Conservation (phyloP, 768 basidiomycete genomes). For the Lanmaoa pseudosensibilis region DNA sequence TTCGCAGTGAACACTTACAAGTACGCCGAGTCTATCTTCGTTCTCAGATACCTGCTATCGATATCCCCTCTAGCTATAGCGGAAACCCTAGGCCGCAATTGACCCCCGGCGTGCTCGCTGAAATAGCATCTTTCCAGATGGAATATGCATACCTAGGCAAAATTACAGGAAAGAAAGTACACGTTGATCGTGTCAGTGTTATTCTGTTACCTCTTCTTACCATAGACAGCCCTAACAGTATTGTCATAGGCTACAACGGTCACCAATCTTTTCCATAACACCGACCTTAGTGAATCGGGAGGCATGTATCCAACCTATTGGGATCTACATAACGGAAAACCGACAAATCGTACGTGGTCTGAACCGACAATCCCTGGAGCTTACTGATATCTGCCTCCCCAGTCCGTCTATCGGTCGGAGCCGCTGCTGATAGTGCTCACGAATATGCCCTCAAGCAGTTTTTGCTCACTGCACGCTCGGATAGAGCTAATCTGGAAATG, state of each 20-base stretch:
- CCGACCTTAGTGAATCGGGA: slow-evolving; percentile 46
- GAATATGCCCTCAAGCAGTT: slow-evolving; percentile 79
- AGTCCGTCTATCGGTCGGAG: slow-evolving; percentile 59
- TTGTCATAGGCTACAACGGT: slow-evolving; percentile 46
- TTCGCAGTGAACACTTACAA: slow-evolving; percentile 67
- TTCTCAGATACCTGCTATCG: not conserved
- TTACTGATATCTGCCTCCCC: not conserved
- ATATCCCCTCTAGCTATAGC: slow-evolving; percentile 2
- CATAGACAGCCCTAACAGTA: not conserved
- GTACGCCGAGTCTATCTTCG: slow-evolving; percentile 34
- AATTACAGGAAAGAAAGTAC: slow-evolving; percentile 66
- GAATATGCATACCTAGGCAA: slow-evolving; percentile 86
- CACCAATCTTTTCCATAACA: slow-evolving; percentile 46
- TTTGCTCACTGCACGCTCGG: slow-evolving; percentile 61
- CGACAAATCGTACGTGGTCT: slow-evolving; percentile 45
- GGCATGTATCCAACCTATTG: slow-evolving; percentile 68
- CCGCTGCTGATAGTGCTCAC: slow-evolving; percentile 69
- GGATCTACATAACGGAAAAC: slow-evolving; percentile 49
- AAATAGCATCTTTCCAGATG: slow-evolving; percentile 78
- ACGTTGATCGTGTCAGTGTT: slow-evolving; percentile 52
- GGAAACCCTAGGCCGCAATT: slow-evolving; percentile 21
- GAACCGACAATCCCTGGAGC: not conserved
- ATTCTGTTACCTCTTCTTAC: not conserved
- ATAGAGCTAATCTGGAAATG: slow-evolving; percentile 60
- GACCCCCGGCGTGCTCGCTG: slow-evolving; percentile 57